phyloP scores from a whole-genome alignment of 2,329 filamentous ascomycete genomes.

The Stemphylium beticola region DNA sequence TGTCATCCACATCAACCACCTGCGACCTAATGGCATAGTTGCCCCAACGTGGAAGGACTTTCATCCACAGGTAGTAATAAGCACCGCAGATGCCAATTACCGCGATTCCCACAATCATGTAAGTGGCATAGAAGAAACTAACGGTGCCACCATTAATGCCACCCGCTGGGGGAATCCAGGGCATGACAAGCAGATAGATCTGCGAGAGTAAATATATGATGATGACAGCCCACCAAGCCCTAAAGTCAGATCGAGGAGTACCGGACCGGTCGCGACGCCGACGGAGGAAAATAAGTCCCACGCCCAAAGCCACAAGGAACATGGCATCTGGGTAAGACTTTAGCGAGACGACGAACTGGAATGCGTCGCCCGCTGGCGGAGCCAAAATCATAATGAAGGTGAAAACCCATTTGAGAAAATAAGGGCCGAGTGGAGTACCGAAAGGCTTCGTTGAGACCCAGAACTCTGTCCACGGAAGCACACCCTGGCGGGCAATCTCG shows the following conservation, averaged over 20 bases:
- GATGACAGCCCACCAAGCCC: constrained; percentile 32
- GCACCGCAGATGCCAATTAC: too few relatives aligned
- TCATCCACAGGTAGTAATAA: too few relatives aligned
- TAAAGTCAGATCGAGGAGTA: constrained; percentile 29
- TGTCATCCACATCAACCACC: too few relatives aligned
- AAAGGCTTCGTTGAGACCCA: constrained; percentile 70
- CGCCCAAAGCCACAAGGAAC: constrained; percentile 34
- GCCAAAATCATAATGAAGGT: constrained; percentile 39
- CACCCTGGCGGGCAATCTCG: constrained; percentile 37
- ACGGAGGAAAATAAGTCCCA: constrained; percentile 35
- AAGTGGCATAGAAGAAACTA: constrained; percentile 76
- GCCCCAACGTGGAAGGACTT: too few relatives aligned
- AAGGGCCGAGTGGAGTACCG: constrained; percentile 67
- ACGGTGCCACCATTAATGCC: constrained; percentile 58
- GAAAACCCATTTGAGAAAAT: constrained; percentile 47
- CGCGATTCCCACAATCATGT: constrained; percentile 67
- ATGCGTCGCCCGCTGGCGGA: constrained; percentile 68
- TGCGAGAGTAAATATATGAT: constrained; percentile 34
- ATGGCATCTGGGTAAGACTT: constrained; percentile 35
- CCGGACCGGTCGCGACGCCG: constrained; percentile 34
- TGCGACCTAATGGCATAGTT: too few relatives aligned
- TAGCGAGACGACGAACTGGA: constrained; percentile 63
- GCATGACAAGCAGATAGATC: constrained; percentile 65
- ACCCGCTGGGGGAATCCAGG: constrained; percentile 71
- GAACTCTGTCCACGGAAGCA: constrained; percentile 50